Evolutionary conservation across 176 grass and related monocot genomes (phyloP).

Genomic region (Dactylis glomerata): DNA sequence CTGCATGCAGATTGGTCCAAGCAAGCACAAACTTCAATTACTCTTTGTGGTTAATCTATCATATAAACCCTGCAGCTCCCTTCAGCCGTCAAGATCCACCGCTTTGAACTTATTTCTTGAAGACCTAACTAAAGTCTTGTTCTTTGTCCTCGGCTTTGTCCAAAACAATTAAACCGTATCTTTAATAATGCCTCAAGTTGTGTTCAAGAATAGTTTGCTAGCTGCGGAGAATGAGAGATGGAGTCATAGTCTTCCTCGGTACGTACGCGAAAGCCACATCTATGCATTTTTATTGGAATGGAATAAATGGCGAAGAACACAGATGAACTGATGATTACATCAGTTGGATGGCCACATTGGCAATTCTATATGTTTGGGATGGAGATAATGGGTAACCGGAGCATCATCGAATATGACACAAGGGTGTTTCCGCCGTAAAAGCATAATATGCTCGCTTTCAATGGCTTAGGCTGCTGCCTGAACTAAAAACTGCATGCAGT

Average conservation of each 20-base stretch:
- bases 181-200: neutral
- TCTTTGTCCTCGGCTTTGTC: constrained; percentile 38
- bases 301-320: neutral
- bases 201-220: neutral
- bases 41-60: neutral
- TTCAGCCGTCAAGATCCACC: neutral
- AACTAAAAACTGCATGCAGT: no score
- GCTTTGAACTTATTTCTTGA: neutral
- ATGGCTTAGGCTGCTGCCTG: no score
- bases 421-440: no score
- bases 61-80: neutral
- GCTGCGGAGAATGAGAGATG: constrained; percentile 18
- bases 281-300: constrained; percentile 10
- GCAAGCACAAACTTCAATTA: neutral
- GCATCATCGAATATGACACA: no score
- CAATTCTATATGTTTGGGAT: no score
- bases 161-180: neutral
- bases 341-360: neutral
- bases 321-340: constrained; percentile 23
- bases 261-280: constrained; percentile 11
- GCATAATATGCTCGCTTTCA: no score
- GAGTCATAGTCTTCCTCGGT: neutral
- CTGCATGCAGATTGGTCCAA: neutral
- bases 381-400: no score
- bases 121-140: constrained; percentile 13